Conservation (phyloP, 1,284 basidiomycete species). For the Boletellus dicymbophilus region DNA sequence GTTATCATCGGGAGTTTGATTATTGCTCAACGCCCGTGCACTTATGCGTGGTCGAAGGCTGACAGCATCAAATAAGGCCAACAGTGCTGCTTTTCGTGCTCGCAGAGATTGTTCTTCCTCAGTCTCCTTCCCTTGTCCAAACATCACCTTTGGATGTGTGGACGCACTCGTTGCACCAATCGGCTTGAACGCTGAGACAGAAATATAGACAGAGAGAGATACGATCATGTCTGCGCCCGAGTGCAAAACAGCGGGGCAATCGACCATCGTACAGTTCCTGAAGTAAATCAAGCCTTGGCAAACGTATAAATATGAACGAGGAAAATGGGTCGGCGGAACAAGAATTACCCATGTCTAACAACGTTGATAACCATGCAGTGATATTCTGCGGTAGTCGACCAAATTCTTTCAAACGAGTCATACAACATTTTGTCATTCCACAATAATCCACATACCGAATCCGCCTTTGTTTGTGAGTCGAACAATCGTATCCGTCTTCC, state of each 20-base stretch:
- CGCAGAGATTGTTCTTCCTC: slow-evolving; percentile 72
- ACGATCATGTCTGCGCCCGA: slow-evolving; percentile 74
- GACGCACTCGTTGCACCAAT: slow-evolving; percentile 39
- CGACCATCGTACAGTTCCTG: slow-evolving; percentile 63
- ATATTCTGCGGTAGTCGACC: slow-evolving; percentile 70
- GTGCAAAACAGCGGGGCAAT: slow-evolving; percentile 64
- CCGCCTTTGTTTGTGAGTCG: slow-evolving; percentile 65
- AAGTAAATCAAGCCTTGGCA: slow-evolving; percentile 60
- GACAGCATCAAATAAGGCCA: slow-evolving; percentile 65
- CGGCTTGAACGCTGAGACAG: slow-evolving; percentile 61
- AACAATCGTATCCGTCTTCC: slow-evolving; percentile 66
- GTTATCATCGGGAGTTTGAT: slow-evolving; percentile 14
- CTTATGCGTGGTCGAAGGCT: slow-evolving; percentile 56
- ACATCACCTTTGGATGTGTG: slow-evolving; percentile 39
- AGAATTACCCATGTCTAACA: slow-evolving; percentile 67
- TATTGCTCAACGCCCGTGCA: slow-evolving; percentile 31
- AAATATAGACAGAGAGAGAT: slow-evolving; percentile 68
- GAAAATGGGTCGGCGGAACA: not conserved
- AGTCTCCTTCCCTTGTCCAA: slow-evolving; percentile 77
- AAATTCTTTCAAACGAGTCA: slow-evolving; percentile 52
- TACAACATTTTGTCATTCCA: not conserved
- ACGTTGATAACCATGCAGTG: slow-evolving; percentile 68
- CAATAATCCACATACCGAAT: slow-evolving; percentile 48
- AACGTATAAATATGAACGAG: not conserved
- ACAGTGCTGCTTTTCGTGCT: slow-evolving; percentile 71